Evolutionary conservation across 345 rosid genomes (phyloP).

Genomic region (Salix exigua): DNA sequence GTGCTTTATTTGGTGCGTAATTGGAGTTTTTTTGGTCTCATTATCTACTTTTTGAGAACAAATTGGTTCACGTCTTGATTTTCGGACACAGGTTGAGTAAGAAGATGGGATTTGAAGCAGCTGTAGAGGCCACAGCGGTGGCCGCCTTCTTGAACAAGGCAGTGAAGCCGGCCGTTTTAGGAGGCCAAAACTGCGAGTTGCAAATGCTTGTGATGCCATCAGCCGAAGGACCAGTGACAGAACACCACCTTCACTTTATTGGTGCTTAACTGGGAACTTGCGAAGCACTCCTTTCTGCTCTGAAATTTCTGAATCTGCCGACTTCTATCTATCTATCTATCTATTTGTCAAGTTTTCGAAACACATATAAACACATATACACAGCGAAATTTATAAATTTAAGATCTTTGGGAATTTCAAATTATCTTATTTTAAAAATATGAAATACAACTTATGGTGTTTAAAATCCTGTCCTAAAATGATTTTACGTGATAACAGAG

Average conservation of each 20-base stretch:
- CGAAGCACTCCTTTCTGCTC: slow-evolving; percentile 31
- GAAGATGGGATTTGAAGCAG: slow-evolving; percentile 15
- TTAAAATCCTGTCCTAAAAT: no score
- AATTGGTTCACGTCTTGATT: slow-evolving; percentile 11
- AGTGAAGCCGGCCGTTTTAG: slow-evolving; percentile 39
- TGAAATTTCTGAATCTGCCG: slow-evolving; percentile 37
- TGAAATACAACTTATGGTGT: no score
- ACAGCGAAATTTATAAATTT: no score
- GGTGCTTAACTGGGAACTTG: slow-evolving; percentile 37
- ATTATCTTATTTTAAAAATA: no score
- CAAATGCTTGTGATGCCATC: slow-evolving; percentile 38
- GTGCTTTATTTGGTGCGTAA: neutral
- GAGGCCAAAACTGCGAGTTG: slow-evolving; percentile 37
- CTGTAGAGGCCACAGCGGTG: no score
- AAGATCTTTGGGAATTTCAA: no score
- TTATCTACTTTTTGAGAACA: slow-evolving; percentile 16
- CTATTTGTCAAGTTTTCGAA: no score
- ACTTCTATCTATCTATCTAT: neutral
- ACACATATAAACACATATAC: no score
- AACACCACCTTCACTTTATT: slow-evolving; percentile 30
- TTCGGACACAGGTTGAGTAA: slow-evolving; percentile 31
- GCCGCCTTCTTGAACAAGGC: slow-evolving; percentile 12
- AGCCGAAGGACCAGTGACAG: slow-evolving; percentile 35
- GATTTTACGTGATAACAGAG: accelerated
- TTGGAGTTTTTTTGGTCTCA: neutral